Evolutionary conservation across 495 filamentous ascomycete species (phyloP), one percentile per base, ranked within the genome.

Genomic region (Xylaria sp.): DNA sequence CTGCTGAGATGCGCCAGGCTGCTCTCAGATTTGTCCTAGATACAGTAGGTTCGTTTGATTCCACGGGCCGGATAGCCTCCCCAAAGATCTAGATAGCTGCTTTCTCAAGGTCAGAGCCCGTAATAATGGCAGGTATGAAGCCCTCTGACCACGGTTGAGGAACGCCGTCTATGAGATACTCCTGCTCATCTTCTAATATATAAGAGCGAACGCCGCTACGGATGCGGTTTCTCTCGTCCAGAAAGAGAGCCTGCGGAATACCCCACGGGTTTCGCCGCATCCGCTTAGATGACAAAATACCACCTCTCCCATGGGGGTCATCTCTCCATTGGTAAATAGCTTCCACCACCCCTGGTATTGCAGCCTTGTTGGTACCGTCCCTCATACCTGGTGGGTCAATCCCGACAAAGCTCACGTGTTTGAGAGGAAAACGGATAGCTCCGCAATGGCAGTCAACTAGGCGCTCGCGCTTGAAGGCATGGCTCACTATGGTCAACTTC

Each of bases 401-500:
- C 0, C 92, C 93, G 14, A 93, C 73, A 64, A 90, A 91, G 0
- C 44, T 61, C 6, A 90, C 82, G 2, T 75, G 73, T 1, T 82
- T 71, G 17, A 78, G 58, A 0, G 85, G 83, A 70, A 79, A 93
- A 61, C 84, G 86, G n/a, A 94, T 80, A 19, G 92, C 90, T 14
- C 79, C 84, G 59, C 91, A 88, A 79, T 97, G 93, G 19, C 86
- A 83, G 29, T 91, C 85, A 70, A 91, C 80, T 48, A 95, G 90
- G 31, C 93, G 85, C 1, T 75, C 72, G 44, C 86, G 82, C 74
- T 97, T 97, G 80, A 96, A 97, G 21, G 80, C 88, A 73, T 95
- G 92, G 59, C 89, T 91, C 57, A 97, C 85, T 17, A 97, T 84
- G 15, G 89, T 93, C 3, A 96, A 77, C 29, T 75, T 78, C 17